Base-by-base conservation (phyloP, 1,139 yeast genomes). In the Suhomyces taliae region DNA sequence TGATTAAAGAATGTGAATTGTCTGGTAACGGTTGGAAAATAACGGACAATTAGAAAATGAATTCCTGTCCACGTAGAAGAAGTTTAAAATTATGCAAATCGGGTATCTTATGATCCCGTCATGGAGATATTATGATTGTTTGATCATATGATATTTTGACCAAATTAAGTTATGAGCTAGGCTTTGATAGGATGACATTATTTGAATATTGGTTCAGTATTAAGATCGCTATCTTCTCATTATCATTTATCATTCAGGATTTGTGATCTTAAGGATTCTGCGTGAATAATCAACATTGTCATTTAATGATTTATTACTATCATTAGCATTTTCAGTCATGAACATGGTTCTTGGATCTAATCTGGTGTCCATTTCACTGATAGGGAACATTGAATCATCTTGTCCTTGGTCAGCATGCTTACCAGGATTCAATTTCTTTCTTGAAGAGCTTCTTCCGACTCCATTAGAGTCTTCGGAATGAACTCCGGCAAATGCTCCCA, bases 231-330 rank as follows among this genome's bases (percentile, higher is more conserved):
- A 4, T 2, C 24, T 19, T 19, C 6, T 19, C 24, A 19, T 19
- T 19, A 19, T 19, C 24, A 27, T 3, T 6, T 15, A 39, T 39
- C 27, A 27, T 12, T 49, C 79, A 2, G 88, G 89, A 65, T 87
- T 87, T n/a, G 86, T 79, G 33, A 87, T 84, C 46, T 85, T 76
- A 48, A 88, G 69, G 11, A 83, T 85, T 53, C 83, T 77, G 49
- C 95, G 72, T 7, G 89, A 81, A 63, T 87, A 87, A 62, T 87
- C 95, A 49, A 76, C 71, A 52, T 87, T 86, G 62, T 88, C 95
- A 36, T 83, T 86, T 47, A 88, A 67, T n/a, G 88, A 79, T 52
- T 81, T 74, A 47, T 77, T 71, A 19, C 90, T 82, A 48, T 76
- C 78, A 57, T 79, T 81, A 49, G 74, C 76, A 34, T 32, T 39